Conservation (phyloP, 768 basidiomycete species). For the Kwoniella sp. region DNA sequence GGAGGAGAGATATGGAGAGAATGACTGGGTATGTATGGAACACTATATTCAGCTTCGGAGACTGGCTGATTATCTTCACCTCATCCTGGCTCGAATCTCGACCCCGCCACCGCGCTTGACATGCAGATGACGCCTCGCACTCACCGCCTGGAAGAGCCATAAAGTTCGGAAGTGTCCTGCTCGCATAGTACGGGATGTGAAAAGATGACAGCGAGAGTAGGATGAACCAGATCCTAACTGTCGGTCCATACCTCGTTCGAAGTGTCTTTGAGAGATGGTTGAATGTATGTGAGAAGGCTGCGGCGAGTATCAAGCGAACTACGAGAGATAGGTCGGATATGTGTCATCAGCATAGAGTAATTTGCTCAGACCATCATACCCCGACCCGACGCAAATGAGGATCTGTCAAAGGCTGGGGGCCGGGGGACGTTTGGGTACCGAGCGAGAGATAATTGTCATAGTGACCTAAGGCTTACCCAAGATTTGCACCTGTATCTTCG, state of each 20-base stretch:
- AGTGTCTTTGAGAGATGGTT: slow-evolving; percentile 68
- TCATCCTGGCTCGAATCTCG: not conserved
- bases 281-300: slow-evolving; percentile 67
- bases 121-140: too few species aligned
- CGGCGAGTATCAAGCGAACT: slow-evolving; percentile 77
- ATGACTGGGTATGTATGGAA: slow-evolving; percentile 20
- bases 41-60: too few species aligned
- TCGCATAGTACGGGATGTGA: slow-evolving; percentile 90
- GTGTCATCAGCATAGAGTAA: not conserved
- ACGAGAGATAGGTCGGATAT: not conserved
- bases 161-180: slow-evolving; percentile 92
- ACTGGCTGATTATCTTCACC: too few species aligned
- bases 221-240: slow-evolving; percentile 61
- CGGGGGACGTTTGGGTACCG: slow-evolving; percentile 30
- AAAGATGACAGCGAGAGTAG: slow-evolving; percentile 81
- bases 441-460: too few species aligned
- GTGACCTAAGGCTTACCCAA: slow-evolving; percentile 68
- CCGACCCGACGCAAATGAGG: too few species aligned
- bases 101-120: too few species aligned
- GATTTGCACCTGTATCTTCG: slow-evolving; percentile 73
- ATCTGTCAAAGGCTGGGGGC: too few species aligned
- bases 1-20: slow-evolving; percentile 28
- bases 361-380: not conserved
- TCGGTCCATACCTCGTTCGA: slow-evolving; percentile 66
- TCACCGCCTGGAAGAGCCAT: slow-evolving; percentile 78